Evolutionary conservation across 768 basidiomycete species (phyloP).

Genomic region (Pholiota molesta): DNA sequence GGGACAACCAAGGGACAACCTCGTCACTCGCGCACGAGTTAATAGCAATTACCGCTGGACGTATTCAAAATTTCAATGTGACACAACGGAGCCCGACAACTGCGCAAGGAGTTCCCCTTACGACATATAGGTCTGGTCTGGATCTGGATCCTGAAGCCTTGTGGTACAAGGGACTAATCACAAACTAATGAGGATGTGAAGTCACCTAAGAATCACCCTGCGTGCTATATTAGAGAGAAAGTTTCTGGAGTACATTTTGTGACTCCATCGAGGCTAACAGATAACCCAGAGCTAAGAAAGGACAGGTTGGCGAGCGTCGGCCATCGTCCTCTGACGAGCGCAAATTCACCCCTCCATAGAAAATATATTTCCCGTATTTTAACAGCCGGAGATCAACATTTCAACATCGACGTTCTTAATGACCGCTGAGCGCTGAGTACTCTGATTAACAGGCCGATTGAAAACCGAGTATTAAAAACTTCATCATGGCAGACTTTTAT

Average conservation of each 20-base stretch:
- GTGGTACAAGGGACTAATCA: not conserved
- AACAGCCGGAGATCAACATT: too few relatives aligned
- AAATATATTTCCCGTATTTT: too few relatives aligned
- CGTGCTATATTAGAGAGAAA: not conserved
- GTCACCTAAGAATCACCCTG: not conserved
- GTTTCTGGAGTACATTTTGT: not conserved
- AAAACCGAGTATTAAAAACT: not conserved
- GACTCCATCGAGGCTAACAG: not conserved
- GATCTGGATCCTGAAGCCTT: not conserved
- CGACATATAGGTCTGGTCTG: not conserved
- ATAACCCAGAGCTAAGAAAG: too few relatives aligned
- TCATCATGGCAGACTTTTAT: not conserved
- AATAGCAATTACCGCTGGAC: not conserved
- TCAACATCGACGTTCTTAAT: too few relatives aligned
- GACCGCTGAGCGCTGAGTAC: not conserved
- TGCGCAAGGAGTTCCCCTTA: too few relatives aligned
- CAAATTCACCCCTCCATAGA: too few relatives aligned
- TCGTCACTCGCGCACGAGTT: not conserved
- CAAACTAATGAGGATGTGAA: not conserved
- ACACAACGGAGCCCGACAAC: too few relatives aligned
- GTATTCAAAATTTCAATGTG: too few relatives aligned
- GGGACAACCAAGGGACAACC: too few relatives aligned
- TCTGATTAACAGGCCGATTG: not conserved
- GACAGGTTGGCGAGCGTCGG: too few relatives aligned
- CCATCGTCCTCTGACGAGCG: too few relatives aligned